phyloP scores from a whole-genome alignment of 768 basidiomycete species.

The Leucosporidium scottii region DNA sequence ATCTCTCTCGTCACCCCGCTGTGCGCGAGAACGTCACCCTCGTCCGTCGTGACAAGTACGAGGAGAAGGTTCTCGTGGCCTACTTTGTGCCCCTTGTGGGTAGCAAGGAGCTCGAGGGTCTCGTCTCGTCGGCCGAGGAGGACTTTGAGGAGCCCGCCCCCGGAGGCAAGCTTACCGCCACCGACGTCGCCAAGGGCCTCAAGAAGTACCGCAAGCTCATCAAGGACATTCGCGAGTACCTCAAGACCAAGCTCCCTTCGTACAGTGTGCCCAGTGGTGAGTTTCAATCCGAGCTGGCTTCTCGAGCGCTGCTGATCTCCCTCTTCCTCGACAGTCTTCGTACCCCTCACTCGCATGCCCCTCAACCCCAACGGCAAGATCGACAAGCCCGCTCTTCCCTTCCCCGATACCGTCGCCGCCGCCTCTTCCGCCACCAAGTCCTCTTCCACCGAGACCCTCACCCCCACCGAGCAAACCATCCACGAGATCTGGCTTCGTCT shows the following conservation, averaged over 20 bases:
- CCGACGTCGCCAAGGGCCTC: slow-evolving; percentile 65
- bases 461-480: slow-evolving; percentile 69
- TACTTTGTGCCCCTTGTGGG: slow-evolving; percentile 89
- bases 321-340: slow-evolving; percentile 59
- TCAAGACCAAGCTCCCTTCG: slow-evolving; percentile 91
- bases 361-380: slow-evolving; percentile 98
- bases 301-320: not conserved
- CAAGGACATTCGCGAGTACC: slow-evolving; percentile 85
- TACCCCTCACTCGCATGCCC: slow-evolving; percentile 90
- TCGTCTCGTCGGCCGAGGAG: slow-evolving; percentile 51
- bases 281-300: slow-evolving; percentile 39
- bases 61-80: slow-evolving; percentile 95
- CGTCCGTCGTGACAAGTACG: slow-evolving; percentile 93
- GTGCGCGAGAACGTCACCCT: slow-evolving; percentile 97
- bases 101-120: slow-evolving; percentile 54
- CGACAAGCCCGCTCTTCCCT: slow-evolving; percentile 95
- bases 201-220: slow-evolving; percentile 78
- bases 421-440: slow-evolving; percentile 43
- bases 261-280: slow-evolving; percentile 85
- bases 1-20: slow-evolving; percentile 84
- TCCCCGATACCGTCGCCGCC: slow-evolving; percentile 84
- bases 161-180: slow-evolving; percentile 52
- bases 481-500: slow-evolving; percentile 76
- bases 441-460: slow-evolving; percentile 46
- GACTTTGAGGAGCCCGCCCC: slow-evolving; percentile 49